A percentile compares a stretch with the other conserved stretches of the same genome.
These are phyloP conservation scores for Fusarium keratoplasticum DNA, from an alignment of 2,329 filamentous ascomycete species.

Conservation along the genomic window DNA sequence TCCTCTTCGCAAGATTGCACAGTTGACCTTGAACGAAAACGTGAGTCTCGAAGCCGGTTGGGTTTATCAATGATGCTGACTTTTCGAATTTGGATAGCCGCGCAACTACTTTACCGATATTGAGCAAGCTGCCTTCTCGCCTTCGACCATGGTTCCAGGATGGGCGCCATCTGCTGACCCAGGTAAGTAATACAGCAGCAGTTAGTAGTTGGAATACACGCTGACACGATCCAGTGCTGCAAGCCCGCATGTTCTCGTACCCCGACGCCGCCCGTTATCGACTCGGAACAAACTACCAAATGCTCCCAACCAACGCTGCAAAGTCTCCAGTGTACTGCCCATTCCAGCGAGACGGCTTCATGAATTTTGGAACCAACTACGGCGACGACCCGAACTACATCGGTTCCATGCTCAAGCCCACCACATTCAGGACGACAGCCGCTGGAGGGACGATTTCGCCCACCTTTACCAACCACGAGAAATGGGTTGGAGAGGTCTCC, in stretches of 20 bases:
- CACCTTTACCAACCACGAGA: neutral
- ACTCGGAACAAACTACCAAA: constrained; percentile 71
- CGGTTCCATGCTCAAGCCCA: constrained; percentile 3
- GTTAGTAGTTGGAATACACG: no score
- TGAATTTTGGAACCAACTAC: constrained; percentile 9
- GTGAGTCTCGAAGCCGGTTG: constrained; percentile 35
- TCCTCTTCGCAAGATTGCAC: constrained; percentile 69
- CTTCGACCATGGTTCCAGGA: constrained; percentile 73
- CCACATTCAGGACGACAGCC: neutral
- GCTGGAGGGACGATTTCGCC: neutral
- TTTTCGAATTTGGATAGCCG: neutral
- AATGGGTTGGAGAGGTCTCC: neutral
- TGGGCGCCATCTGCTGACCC: constrained; percentile 72
- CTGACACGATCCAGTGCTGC: constrained; percentile 56
- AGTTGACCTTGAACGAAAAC: constrained; percentile 76
- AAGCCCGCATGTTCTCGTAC: constrained; percentile 71
- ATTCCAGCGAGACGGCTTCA: constrained; percentile 6
- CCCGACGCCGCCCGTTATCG: constrained; percentile 72
- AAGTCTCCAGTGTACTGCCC: neutral
- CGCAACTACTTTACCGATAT: constrained; percentile 72
- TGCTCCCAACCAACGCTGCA: constrained; percentile 1
- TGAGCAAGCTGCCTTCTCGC: constrained; percentile 75
- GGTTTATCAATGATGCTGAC: neutral
- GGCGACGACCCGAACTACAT: constrained; percentile 6
- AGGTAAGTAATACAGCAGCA: neutral